Conservation (phyloP, 495 filamentous ascomycete species). For the Penicillium herquei region DNA sequence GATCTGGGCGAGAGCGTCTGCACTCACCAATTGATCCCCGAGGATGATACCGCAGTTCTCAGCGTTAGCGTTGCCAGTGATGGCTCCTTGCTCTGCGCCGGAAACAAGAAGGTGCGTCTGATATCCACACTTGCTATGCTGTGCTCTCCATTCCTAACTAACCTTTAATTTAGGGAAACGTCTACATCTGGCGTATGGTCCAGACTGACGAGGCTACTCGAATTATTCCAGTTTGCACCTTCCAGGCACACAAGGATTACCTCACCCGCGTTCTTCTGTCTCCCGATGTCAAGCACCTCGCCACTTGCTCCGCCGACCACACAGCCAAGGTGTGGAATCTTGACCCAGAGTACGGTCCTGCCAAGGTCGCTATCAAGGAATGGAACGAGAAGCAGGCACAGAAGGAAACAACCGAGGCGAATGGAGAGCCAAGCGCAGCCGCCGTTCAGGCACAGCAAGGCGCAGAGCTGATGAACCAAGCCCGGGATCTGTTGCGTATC, state of each 20-base stretch:
- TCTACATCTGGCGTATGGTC: conserved; percentile 93
- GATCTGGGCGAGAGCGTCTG: conserved; percentile 96
- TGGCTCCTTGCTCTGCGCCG: conserved; percentile 90
- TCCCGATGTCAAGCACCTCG: conserved; percentile 94
- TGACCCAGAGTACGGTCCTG: conserved; percentile 52
- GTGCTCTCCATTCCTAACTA: neutral
- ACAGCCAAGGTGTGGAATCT: conserved; percentile 98
- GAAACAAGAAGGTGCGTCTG: conserved; percentile 75
- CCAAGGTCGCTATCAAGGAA: conserved; percentile 40
- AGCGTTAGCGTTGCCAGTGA: conserved; percentile 96
- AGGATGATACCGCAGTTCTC: conserved; percentile 87
- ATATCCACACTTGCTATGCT: neutral
- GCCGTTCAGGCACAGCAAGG: conserved; percentile 9
- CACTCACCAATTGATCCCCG: conserved; percentile 92
- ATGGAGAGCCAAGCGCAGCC: conserved; percentile 18
- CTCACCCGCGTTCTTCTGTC: conserved; percentile 95
- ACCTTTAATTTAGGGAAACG: conserved; percentile 66
- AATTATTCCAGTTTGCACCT: conserved; percentile 86
- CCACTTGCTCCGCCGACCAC: conserved; percentile 96
- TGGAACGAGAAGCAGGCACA: conserved; percentile 24
- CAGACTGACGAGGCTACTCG: conserved; percentile 81
- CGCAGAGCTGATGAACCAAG: conserved; percentile 7
- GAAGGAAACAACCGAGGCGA: conserved; percentile 12
- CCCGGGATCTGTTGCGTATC: conserved; percentile 26
- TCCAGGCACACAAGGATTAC: conserved; percentile 88